Evolutionary conservation across 177 flowering plant genomes (phyloP).

Genomic region (Vitis hybrid): DNA sequence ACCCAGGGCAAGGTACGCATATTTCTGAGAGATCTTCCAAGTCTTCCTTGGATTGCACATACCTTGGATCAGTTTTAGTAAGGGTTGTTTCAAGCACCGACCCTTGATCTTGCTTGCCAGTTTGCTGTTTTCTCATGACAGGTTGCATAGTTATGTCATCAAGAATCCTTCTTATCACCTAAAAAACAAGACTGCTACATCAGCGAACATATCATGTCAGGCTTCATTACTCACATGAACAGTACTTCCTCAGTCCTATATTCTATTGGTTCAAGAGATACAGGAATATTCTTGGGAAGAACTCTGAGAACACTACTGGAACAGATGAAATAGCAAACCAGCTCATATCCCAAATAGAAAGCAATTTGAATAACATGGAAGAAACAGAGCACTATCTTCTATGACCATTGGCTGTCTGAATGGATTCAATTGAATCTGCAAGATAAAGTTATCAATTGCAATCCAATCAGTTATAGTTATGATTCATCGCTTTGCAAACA

Average conservation of each 20-base stretch:
- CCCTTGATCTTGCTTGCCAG: too few species aligned
- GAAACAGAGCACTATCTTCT: slow-evolving; percentile 62
- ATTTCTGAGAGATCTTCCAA: too few species aligned
- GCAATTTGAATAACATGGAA: slow-evolving; percentile 94
- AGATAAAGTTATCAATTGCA: slow-evolving; percentile 1
- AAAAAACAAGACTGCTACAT: not conserved
- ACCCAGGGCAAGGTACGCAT: too few species aligned
- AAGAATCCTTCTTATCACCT: too few species aligned
- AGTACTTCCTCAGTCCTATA: not conserved
- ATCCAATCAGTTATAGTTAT: not conserved
- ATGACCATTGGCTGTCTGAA: slow-evolving; percentile 88
- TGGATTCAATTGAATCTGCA: slow-evolving; percentile 89
- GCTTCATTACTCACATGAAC: not conserved
- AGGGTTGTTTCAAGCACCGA: too few species aligned
- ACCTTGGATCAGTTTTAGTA: too few species aligned
- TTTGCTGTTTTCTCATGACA: too few species aligned
- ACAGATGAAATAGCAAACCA: not conserved
- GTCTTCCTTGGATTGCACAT: too few species aligned
- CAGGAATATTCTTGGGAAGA: not conserved
- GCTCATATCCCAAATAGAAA: slow-evolving; percentile 73
- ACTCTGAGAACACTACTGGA: not conserved
- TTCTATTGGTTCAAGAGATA: not conserved
- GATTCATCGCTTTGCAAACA: not conserved
- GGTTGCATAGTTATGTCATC: too few species aligned
- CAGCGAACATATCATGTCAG: not conserved